Evolutionary conservation across 768 basidiomycete species (phyloP).

Genomic region (Rhizopogon vesiculosus): DNA sequence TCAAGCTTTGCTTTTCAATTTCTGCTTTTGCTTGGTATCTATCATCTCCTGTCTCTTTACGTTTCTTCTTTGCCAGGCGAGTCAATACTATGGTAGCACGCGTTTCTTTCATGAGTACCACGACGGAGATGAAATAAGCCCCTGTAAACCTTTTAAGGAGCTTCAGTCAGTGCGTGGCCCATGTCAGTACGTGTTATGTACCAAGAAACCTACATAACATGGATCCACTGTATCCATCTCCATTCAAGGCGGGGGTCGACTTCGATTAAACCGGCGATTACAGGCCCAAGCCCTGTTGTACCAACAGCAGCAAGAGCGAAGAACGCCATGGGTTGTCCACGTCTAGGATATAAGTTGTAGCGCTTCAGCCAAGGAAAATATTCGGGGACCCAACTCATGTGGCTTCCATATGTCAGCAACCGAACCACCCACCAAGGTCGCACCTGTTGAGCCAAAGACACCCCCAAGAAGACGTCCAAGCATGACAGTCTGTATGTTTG

Average conservation of each 20-base stretch:
- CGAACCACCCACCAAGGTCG: constrained; percentile 65
- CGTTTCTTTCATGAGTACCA: constrained; percentile 63
- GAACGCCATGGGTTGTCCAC: constrained; percentile 62
- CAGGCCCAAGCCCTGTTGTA: constrained; percentile 56
- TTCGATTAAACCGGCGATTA: constrained; percentile 59
- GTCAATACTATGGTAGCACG: constrained; percentile 63
- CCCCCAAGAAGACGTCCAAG: constrained; percentile 55
- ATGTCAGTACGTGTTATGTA: background rate
- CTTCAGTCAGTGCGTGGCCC: background rate
- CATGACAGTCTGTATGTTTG: constrained; percentile 52
- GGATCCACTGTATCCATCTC: constrained; percentile 81
- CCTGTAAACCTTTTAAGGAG: constrained; percentile 44
- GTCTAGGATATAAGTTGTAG: background rate
- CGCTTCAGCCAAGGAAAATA: background rate
- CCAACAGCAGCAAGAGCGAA: constrained; percentile 57
- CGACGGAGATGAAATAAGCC: constrained; percentile 41
- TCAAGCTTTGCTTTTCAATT: constrained; percentile 50
- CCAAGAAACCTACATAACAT: constrained; percentile 42
- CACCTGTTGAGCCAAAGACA: constrained; percentile 54
- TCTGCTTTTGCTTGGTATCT: constrained; percentile 62
- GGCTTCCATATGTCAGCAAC: constrained; percentile 61
- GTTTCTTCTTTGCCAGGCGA: constrained; percentile 50
- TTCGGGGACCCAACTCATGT: constrained; percentile 38
- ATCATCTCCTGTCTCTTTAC: constrained; percentile 60
- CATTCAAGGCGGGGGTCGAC: constrained; percentile 51